Conservation (phyloP, 2,329 filamentous ascomycete genomes). For the Trichothecium sympodiale region DNA sequence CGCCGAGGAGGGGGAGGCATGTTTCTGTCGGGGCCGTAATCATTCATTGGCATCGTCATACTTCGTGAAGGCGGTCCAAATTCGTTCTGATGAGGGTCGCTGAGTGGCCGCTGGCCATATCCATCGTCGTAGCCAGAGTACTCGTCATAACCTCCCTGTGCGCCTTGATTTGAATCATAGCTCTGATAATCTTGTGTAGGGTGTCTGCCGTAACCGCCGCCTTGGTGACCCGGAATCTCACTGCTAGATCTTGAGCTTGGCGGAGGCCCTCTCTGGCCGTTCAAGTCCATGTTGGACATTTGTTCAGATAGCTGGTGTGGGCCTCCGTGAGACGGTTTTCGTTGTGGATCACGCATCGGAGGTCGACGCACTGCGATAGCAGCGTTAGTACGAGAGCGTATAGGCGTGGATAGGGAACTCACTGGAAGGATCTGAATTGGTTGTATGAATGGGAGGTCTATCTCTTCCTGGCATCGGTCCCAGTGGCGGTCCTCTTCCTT, state of each 20-base stretch:
- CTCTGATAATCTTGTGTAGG: conserved; percentile 8
- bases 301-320: conserved; percentile 18
- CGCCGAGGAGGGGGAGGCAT: conserved; percentile 22
- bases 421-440: conserved; percentile 31
- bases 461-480: conserved; percentile 22
- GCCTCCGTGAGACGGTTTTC: conserved; percentile 13
- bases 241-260: conserved; percentile 11
- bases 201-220: conserved; percentile 13
- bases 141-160: conserved; percentile 13
- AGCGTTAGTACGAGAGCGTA: conserved; percentile 5
- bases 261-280: conserved; percentile 13
- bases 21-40: conserved; percentile 28
- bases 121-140: conserved; percentile 17
- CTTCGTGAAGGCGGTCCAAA: conserved; percentile 45
- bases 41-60: conserved; percentile 48
- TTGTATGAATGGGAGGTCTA: conserved; percentile 25
- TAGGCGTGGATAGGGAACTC: conserved; percentile 12
- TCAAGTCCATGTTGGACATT: conserved; percentile 24
- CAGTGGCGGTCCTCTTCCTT: conserved; percentile 12
- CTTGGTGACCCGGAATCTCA: conserved; percentile 15
- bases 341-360: conserved; percentile 18
- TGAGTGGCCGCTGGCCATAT: conserved; percentile 14
- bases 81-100: conserved; percentile 22
- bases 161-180: conserved; percentile 14
- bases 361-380: conserved; percentile 12